Percentiles rank a stretch among this genome's conserved stretches.
phyloP scores from a whole-genome alignment of 257 asterid genomes.

The Solanum gandarillasii region DNA sequence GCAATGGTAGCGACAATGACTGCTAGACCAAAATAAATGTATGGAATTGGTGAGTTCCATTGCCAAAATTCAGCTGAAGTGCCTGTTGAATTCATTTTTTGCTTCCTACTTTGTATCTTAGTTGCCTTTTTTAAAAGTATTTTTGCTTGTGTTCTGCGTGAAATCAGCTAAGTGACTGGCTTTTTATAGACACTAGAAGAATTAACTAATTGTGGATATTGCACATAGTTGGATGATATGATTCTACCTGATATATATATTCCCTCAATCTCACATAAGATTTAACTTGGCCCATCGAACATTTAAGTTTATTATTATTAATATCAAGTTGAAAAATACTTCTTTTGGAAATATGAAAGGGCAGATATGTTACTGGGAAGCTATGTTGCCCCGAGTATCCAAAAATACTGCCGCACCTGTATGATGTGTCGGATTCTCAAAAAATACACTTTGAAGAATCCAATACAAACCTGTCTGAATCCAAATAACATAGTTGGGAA shows the following conservation, averaged over 20 bases:
- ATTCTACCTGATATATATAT: not conserved
- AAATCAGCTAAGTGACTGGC: not conserved
- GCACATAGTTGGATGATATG: not conserved
- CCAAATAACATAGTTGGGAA: not conserved
- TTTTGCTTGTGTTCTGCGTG: not conserved
- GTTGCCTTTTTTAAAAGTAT: not conserved
- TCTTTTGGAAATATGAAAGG: not conserved
- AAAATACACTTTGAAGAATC: not conserved
- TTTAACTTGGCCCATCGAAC: not conserved
- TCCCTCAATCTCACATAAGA: not conserved
- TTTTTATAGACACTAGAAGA: not conserved
- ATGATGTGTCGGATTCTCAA: too few species aligned
- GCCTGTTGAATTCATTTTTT: not conserved
- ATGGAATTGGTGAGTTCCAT: conserved; percentile 18
- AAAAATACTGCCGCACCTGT: not conserved
- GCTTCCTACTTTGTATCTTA: not conserved
- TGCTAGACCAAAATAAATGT: conserved; percentile 4
- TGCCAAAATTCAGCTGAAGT: conserved; percentile 3
- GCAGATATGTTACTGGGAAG: not conserved
- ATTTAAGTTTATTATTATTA: not conserved
- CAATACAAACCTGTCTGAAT: not conserved
- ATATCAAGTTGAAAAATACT: not conserved
- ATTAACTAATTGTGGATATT: not conserved
- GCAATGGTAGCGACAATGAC: not conserved
- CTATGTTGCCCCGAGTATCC: too few species aligned